Base-by-base conservation (phyloP, 129 eudicot genomes). In the Flaveria linearis region DNA sequence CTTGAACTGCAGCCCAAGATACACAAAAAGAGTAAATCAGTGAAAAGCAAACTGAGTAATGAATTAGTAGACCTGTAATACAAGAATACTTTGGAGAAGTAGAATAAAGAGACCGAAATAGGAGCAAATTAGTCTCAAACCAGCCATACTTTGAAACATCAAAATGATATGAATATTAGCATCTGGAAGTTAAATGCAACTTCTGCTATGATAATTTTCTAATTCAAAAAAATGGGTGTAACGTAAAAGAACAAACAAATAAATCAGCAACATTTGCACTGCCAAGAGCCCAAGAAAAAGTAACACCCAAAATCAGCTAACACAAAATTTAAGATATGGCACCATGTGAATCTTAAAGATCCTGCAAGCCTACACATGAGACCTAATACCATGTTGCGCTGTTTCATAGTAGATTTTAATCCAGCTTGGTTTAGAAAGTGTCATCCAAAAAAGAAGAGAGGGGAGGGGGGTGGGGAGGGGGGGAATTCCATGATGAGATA, bases 1-100 rank as follows among this genome's bases (percentile, higher is more conserved):
- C 87, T 86, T 94, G 84, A 91, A 94, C 99, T 94, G 74, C 71
- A 80, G 58, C 36, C 47, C 72, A 73, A 64, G 71, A 55, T 45
- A 70, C 56, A 63, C 30, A 63, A 73, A 67, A 18, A 74, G 28
- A 41, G 50, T 50, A 60, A 39, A 67, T 46, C 41, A 30, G 76
- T 47, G 56, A 57, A 79, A 72, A 42, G 13, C 16, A 16, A 71
- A 78, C 13, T 1, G 41, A 49, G 50, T 18, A 45, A 61, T 36
- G 33, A 61, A 71, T 50, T 30, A 26, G 61, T 69, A 45, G 16
- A 45, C 61, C 69, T 42, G 69, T 58, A 68, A 77, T 33, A 42
- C 60, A 23, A 41, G 61, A 28, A 33, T 46, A 69, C 25, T 22
- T 49, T 2, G 3, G 3, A 13, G 39, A 55, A 45, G 69, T 46